Evolutionary conservation across 2,329 filamentous ascomycete species (phyloP).

Genomic region (Atkinsonella texensis): DNA sequence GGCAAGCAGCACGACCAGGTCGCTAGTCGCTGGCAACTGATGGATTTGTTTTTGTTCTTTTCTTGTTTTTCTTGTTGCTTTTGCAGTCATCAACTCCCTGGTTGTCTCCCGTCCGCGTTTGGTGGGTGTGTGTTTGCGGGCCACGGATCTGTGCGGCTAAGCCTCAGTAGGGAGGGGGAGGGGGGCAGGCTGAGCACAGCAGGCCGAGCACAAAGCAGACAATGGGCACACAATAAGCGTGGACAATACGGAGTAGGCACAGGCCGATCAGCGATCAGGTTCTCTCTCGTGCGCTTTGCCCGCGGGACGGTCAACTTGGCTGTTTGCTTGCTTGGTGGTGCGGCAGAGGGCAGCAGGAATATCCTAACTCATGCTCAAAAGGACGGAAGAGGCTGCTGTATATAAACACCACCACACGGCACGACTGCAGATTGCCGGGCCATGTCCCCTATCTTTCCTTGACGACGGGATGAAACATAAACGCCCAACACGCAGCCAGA

Average conservation of each 20-base stretch:
- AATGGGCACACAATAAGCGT: neutral
- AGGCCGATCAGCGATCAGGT: too few species aligned
- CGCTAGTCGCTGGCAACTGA: neutral
- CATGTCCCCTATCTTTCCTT: neutral
- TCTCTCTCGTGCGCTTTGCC: neutral
- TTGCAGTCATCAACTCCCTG: too few species aligned
- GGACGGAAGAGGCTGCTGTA: neutral
- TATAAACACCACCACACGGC: neutral
- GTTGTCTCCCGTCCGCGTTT: neutral
- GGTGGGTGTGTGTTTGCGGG: neutral
- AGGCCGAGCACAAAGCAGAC: neutral
- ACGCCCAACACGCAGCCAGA: slow-evolving; percentile 4
- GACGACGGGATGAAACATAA: neutral
- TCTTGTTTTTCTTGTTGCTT: neutral
- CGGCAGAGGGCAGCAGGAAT: neutral
- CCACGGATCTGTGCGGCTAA: too few species aligned
- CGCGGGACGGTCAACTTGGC: neutral
- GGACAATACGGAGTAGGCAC: neutral
- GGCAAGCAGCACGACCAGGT: neutral
- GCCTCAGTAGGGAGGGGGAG: too few species aligned
- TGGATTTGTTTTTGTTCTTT: neutral
- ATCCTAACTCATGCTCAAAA: neutral
- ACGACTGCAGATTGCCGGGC: neutral
- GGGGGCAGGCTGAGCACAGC: too few species aligned
- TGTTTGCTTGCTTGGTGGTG: neutral